Conservation (phyloP, 345 rosid genomes). For the Boechera stricta region DNA sequence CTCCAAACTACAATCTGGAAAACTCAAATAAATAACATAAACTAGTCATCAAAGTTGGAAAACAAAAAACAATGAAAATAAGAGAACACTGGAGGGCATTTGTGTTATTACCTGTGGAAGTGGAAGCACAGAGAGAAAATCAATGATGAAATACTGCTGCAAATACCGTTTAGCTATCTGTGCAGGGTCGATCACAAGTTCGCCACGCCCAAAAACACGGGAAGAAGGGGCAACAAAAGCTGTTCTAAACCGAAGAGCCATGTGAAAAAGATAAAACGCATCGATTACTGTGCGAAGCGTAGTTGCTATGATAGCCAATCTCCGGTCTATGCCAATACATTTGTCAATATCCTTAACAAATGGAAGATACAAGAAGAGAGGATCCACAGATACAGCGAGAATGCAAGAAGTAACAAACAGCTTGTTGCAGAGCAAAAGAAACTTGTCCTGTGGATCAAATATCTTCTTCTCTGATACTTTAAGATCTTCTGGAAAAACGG, state of each 20-base stretch:
- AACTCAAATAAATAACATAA: constrained; percentile 16
- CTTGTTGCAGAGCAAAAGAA: constrained; percentile 79
- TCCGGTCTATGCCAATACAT: constrained; percentile 79
- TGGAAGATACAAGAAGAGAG: constrained; percentile 91
- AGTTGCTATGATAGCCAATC: constrained; percentile 73
- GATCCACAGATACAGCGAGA: constrained; percentile 86
- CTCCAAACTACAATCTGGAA: constrained; percentile 89
- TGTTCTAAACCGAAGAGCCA: constrained; percentile 94
- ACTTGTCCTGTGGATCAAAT: constrained; percentile 92
- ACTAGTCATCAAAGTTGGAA: constrained; percentile 10
- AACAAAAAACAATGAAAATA: constrained; percentile 17
- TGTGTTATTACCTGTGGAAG: constrained; percentile 76
- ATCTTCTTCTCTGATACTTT: constrained; percentile 83
- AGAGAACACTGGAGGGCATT: background rate
- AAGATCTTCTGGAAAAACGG: constrained; percentile 97
- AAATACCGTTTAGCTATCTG: constrained; percentile 91
- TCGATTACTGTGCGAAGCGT: constrained; percentile 80
- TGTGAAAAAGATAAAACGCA: constrained; percentile 84
- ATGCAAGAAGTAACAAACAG: constrained; percentile 82
- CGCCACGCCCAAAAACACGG: constrained; percentile 96
- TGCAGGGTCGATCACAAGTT: constrained; percentile 89
- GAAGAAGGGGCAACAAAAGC: constrained; percentile 98
- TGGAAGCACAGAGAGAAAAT: constrained; percentile 87
- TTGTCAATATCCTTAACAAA: constrained; percentile 54
- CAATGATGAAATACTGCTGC: constrained; percentile 73